Evolutionary conservation across 148 eudicot species (phyloP), one percentile per base, ranked within the genome.

Genomic region (Rhododendron mucronatum): DNA sequence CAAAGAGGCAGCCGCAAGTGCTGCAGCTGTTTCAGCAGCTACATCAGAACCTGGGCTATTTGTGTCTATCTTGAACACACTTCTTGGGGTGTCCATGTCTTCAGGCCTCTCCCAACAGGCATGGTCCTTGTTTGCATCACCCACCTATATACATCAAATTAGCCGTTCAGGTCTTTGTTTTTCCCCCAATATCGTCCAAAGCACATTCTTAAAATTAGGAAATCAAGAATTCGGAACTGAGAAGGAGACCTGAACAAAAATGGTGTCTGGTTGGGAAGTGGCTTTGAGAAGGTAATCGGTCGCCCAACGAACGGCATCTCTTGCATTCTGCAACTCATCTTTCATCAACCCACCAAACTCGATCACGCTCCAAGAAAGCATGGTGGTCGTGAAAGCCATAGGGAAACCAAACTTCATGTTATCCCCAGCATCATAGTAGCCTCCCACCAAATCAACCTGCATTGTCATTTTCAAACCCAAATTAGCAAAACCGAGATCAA

Each of bases 81-180:
- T 95, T 86, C 99, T 94, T 21, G 98, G 96, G 39, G 99, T 97
- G 90, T 97, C 99, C 99, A 97, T 97, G 86, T 97, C 99, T 81
- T 97, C 99, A 26, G 99, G 99, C 77, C 99, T 95, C 89, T 97
- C 99, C 99, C 99, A 97, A 67, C 99, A 97, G 33, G 99, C 91
- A 80, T 97, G 99, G 83, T 97, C 99, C 81, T 84, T 89, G 23
- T 41, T 84, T 6, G 98, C 98, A 85, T 97, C 98, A 39, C 99
- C 99, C 12, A 97, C 99, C 99, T 96, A 67, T 45, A 55, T 10
- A 65, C 7, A 88, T 16, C 47, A 59, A 65, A 81, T 77, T 35
- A 23, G 76, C 47, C n/a, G 7, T 33, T 78, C 65, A 82, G 23
- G 26, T 51, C 26, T 16, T 18, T 41, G n/a, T 11, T 55, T 61